Evolutionary conservation across 495 filamentous ascomycete species (phyloP).

Genomic region (Hyaloscypha bicolor): DNA sequence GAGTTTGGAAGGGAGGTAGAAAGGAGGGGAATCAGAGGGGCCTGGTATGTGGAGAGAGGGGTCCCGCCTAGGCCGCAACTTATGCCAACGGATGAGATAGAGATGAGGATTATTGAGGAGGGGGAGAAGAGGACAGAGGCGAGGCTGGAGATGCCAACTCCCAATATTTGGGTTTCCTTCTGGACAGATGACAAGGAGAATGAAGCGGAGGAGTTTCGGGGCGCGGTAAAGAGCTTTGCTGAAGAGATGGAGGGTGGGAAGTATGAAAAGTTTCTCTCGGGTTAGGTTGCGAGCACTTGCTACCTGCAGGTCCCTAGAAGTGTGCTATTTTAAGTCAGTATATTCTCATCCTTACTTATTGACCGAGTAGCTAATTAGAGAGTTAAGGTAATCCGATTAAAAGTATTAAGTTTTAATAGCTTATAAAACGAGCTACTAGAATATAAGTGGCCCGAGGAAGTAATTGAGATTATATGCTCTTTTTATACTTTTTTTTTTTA

Average conservation of each 20-base stretch:
- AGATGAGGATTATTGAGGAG: constrained; percentile 1
- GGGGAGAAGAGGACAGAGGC: neutral
- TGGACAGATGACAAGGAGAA: neutral
- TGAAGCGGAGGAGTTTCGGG: neutral
- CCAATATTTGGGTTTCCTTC: neutral
- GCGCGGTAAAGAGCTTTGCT: neutral
- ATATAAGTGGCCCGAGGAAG: no score
- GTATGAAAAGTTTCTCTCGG: neutral
- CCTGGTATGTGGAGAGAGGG: neutral
- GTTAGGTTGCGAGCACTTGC: neutral
- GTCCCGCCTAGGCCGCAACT: neutral
- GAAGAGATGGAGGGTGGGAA: neutral
- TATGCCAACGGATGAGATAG: neutral
- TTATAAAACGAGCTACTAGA: no score
- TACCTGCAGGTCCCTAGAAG: no score
- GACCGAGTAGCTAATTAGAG: no score
- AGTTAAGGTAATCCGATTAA: no score
- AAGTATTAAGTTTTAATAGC: no score
- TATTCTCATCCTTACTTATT: no score
- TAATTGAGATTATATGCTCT: no score
- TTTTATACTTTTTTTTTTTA: no score
- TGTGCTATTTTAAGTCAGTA: no score
- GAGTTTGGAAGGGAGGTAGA: neutral
- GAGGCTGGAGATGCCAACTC: neutral
- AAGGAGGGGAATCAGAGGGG: neutral